A percentile compares a stretch with the other conserved stretches of the same genome.
phyloP scores from a whole-genome alignment of 805 yeast genomes.

The Yamadazyma akitaensis region DNA sequence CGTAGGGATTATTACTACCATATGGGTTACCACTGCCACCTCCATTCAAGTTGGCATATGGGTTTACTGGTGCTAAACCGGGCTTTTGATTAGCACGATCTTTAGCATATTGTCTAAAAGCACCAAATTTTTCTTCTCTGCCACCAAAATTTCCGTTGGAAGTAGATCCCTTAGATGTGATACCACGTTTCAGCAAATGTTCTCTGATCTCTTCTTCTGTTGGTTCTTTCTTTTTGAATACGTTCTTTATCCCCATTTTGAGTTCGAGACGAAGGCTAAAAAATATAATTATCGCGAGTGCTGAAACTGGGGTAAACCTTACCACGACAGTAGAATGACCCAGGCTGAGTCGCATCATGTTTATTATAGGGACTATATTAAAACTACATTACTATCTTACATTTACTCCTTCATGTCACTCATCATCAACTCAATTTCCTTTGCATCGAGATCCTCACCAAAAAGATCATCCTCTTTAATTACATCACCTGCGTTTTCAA shows the following conservation, averaged over 20 bases:
- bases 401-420: conserved; percentile 8
- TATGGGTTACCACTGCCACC: conserved; percentile 10
- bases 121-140: conserved; percentile 49
- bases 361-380: background rate
- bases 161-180: conserved; percentile 32
- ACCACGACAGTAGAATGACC: background rate
- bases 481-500: conserved; percentile 2
- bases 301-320: background rate
- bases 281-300: background rate
- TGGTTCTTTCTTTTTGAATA: conserved; percentile 49
- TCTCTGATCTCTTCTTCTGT: conserved; percentile 45
- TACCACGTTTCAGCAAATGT: conserved; percentile 38
- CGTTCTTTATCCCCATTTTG: conserved; percentile 43
- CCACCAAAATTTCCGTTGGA: conserved; percentile 15
- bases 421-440: conserved; percentile 16
- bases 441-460: conserved; percentile 13
- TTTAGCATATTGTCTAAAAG: conserved; percentile 48
- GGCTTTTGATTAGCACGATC: conserved; percentile 34
- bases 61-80: conserved; percentile 40
- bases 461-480: conserved; percentile 1
- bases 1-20: conserved; percentile 9
- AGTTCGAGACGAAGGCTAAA: background rate
- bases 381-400: background rate
- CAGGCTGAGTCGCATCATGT: background rate
- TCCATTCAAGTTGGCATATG: conserved; percentile 32